Base-by-base conservation (phyloP, 2,329 filamentous ascomycete species). In the Sporothrix curviconia region DNA sequence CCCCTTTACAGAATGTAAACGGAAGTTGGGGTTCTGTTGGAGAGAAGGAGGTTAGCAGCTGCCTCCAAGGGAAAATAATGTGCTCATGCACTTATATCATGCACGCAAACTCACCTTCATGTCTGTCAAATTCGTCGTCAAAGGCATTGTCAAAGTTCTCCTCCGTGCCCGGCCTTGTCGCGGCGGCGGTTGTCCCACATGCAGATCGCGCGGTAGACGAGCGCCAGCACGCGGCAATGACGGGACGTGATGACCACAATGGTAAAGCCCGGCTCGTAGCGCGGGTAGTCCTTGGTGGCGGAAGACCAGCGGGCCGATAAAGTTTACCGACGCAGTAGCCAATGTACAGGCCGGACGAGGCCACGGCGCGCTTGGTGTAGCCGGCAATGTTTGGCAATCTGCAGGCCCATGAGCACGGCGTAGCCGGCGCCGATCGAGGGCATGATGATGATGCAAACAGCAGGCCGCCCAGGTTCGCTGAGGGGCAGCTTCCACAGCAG, bases 111-210 rank as follows among this genome's bases (percentile, higher is more conserved):
- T n/a, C n/a, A n/a, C 66, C 64, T 49, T 49, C 49, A 65, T 71
- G 62, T 80, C 76, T 5, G 76, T 80, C 42, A 78, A 67, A 60
- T n/a, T 79, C 76, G 64, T 80, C 77, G 52, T 80, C 75, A 57
- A 77, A 80, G 0, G 77, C 77, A 63, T 80, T 72, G 46, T 80
- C 78, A 47, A 73, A 80, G 1, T 70, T 76, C 64, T 80, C 77
- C n/a, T 69, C 56, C 9, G 68, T 70, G 3, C 75, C n/a, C 75
- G 2, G 71, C 62, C 47, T 66, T 67, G 58, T 79, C 76, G 25
- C 76, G 70, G 56, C 65, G 68, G 17, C 64, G 66, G 60, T 79
- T 79, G 11, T 75, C 69, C 68, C 67, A 70, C 4, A 75, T 66
- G 59, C 76, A 78, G 7, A 77, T 60, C 34, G 69, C 66, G 3